These are phyloP conservation scores for Apophysomyces ossiformis DNA, from an alignment of 371 early-diverging fungal genomes.

Conservation along the genomic window DNA sequence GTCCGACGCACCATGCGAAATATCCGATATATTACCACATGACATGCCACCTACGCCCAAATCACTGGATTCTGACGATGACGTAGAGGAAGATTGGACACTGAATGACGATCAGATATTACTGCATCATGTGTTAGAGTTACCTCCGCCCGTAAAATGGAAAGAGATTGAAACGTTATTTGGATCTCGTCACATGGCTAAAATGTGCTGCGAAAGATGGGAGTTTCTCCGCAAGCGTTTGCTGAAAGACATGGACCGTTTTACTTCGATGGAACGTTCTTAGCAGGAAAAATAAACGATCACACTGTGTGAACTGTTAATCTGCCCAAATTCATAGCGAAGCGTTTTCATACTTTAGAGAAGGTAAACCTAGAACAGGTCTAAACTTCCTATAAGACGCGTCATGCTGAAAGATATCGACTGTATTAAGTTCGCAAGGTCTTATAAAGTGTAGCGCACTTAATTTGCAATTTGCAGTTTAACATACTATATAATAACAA, in stretches of 20 bases:
- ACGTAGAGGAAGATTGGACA: constrained; percentile 21
- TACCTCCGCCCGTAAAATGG: constrained; percentile 19
- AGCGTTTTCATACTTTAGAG: too few species aligned
- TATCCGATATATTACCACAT: constrained; percentile 6
- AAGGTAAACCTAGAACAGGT: too few species aligned
- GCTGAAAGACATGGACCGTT: constrained; percentile 16
- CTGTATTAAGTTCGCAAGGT: too few species aligned
- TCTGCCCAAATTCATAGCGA: too few species aligned
- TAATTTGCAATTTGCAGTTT: too few species aligned
- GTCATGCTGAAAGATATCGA: too few species aligned
- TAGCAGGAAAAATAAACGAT: neutral
- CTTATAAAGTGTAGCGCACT: too few species aligned
- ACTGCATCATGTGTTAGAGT: constrained; percentile 24
- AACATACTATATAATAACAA: too few species aligned
- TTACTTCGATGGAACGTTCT: neutral
- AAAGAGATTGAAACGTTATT: constrained; percentile 24
- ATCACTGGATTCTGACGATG: constrained; percentile 12
- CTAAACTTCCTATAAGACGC: too few species aligned
- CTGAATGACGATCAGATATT: constrained; percentile 25
- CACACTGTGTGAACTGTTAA: too few species aligned
- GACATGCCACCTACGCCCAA: constrained; percentile 11
- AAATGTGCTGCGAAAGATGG: constrained; percentile 26
- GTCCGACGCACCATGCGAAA: neutral
- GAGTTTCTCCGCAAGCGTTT: constrained; percentile 22
- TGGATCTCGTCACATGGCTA: constrained; percentile 25